phyloP scores from a whole-genome alignment of 2,329 filamentous ascomycete genomes.

The Diplocarpon mali region DNA sequence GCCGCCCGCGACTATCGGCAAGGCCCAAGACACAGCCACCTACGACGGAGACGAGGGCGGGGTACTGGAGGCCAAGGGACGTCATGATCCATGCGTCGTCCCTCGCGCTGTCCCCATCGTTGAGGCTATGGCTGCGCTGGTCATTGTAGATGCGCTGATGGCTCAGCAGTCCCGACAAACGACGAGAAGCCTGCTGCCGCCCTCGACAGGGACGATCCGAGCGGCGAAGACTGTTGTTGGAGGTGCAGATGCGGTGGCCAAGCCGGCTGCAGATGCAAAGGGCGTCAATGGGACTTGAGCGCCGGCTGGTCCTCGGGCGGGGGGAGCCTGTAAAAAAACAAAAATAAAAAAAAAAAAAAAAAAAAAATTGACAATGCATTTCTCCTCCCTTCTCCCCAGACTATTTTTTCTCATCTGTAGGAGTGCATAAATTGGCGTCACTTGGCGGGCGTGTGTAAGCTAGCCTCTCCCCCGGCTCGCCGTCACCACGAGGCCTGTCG shows the following conservation, averaged over 20 bases:
- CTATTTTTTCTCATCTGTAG: no score
- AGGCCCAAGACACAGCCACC: constrained; percentile 72
- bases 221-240: constrained; percentile 8
- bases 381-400: no score
- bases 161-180: constrained; percentile 58
- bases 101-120: constrained; percentile 72
- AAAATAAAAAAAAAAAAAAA: no score
- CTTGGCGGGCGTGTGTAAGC: no score
- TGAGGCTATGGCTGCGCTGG: constrained; percentile 82
- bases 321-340: no score
- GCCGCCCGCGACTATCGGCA: constrained; percentile 83
- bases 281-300: constrained; percentile 8
- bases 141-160: constrained; percentile 77
- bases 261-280: constrained; percentile 8
- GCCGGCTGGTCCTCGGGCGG: not conserved
- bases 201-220: constrained; percentile 25
- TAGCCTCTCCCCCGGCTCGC: no score
- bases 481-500: no score
- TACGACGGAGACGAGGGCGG: constrained; percentile 65
- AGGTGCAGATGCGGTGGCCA: constrained; percentile 11
- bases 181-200: constrained; percentile 35
- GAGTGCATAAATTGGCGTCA: no score
- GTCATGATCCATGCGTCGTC: constrained; percentile 90
- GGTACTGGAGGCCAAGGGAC: constrained; percentile 77
- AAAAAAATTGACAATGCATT: no score